A percentile compares a stretch with the other conserved stretches of the same genome.
These are phyloP conservation scores for Flaveria bidentis DNA, from an alignment of 129 eudicot species.

Conservation along the genomic window DNA sequence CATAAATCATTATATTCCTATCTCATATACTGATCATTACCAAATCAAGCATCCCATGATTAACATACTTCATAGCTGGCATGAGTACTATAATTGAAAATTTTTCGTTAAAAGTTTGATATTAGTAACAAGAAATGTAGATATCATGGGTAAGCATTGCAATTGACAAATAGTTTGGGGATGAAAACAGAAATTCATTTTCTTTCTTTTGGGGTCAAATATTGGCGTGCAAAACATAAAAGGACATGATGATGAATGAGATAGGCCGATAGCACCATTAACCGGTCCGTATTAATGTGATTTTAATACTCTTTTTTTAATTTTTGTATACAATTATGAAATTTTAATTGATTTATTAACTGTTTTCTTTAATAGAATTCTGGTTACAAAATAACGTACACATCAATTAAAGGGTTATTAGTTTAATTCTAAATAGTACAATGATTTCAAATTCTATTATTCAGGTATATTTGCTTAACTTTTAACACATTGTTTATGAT, in stretches of 20 bases:
- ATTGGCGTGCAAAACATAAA: constrained; percentile 29
- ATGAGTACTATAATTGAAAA: neutral
- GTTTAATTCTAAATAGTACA: no score
- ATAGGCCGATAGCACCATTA: constrained; percentile 3
- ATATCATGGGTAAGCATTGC: neutral
- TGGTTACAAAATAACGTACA: no score
- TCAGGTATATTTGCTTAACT: no score
- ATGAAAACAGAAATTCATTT: neutral
- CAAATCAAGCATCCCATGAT: constrained; percentile 16
- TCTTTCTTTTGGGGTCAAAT: constrained; percentile 6
- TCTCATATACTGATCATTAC: constrained; percentile 3
- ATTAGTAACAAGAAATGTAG: neutral
- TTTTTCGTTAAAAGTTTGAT: neutral
- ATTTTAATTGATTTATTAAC: no score
- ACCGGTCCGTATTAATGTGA: neutral
- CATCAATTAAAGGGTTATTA: no score
- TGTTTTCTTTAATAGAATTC: no score
- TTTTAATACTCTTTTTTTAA: neutral
- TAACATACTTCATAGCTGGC: neutral
- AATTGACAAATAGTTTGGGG: neutral
- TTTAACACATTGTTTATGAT: no score
- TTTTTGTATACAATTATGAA: neutral
- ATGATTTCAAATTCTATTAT: no score
- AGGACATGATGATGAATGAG: constrained; percentile 23
- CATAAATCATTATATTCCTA: constrained; percentile 15